phyloP scores from a whole-genome alignment of 257 asterid species.

The Nicotiana attenuata region DNA sequence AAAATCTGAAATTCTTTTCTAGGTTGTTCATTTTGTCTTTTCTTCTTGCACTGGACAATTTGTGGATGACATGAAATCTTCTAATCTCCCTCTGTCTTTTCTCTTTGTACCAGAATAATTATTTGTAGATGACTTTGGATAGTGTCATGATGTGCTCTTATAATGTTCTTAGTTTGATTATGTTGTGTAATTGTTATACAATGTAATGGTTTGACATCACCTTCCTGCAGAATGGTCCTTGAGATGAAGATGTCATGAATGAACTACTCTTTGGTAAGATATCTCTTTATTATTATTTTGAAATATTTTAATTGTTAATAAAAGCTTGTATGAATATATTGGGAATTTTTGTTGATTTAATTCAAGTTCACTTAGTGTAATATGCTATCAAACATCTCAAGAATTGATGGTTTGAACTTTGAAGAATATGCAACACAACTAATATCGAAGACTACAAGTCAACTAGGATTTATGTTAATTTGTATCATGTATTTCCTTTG shows the following conservation, averaged over 20 bases:
- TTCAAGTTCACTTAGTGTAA: background rate
- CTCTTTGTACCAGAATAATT: background rate
- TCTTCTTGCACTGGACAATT: background rate
- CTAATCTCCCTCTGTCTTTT: background rate
- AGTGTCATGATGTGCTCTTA: background rate
- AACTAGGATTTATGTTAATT: background rate
- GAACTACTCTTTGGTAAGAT: background rate
- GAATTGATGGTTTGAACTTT: background rate
- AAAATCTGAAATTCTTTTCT: background rate
- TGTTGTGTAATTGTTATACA: background rate
- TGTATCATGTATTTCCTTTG: background rate
- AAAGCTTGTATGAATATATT: background rate
- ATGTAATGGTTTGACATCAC: background rate
- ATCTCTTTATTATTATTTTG: background rate
- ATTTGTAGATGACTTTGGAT: background rate
- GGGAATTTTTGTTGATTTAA: background rate
- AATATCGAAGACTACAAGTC: background rate
- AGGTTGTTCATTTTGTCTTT: background rate
- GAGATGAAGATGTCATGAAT: slow-evolving; percentile 1
- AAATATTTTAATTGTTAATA: background rate
- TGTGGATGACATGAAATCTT: background rate
- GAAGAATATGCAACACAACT: background rate
- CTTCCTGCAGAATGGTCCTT: slow-evolving; percentile 6
- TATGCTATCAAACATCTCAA: background rate
- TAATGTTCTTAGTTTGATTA: background rate